phyloP scores from a whole-genome alignment of 2,329 filamentous ascomycete species.

The Fusarium poae region DNA sequence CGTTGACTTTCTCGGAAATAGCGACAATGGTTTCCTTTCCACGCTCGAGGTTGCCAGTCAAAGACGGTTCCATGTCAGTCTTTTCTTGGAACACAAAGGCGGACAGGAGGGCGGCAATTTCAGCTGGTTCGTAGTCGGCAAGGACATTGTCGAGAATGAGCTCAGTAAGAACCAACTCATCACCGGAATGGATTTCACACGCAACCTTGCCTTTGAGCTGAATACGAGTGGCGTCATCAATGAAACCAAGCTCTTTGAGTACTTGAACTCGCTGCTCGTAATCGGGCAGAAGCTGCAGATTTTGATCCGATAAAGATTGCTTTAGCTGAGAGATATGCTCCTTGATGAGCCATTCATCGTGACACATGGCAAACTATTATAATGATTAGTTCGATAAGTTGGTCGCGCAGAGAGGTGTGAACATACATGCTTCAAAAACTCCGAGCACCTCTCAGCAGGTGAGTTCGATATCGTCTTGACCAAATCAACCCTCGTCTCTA shows the following conservation, averaged over 20 bases:
- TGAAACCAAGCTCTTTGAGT: constrained; percentile 90
- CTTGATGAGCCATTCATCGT: constrained; percentile 96
- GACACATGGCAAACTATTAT: constrained; percentile 88
- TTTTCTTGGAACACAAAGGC: constrained; percentile 99
- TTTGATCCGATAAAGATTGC: constrained; percentile 93
- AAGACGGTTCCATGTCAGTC: constrained; percentile 81
- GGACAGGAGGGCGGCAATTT: constrained; percentile 94
- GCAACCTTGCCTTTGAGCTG: constrained; percentile 98
- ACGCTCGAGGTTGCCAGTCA: constrained; percentile 84
- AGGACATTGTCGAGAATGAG: constrained; percentile 97
- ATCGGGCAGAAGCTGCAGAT: constrained; percentile 93
- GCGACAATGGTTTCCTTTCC: constrained; percentile 88
- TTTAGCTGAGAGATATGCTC: constrained; percentile 91
- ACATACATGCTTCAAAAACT: constrained; percentile 90
- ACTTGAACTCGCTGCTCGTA: constrained; percentile 96
- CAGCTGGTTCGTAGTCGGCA: constrained; percentile 93
- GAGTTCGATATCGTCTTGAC: constrained; percentile 73
- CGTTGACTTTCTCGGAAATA: constrained; percentile 93
- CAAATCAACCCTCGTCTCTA: constrained; percentile 77
- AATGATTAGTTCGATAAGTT: constrained; percentile 47
- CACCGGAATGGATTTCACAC: constrained; percentile 96
- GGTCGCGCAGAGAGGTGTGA: not conserved
- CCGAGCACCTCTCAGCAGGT: constrained; percentile 76
- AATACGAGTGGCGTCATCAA: constrained; percentile 87
- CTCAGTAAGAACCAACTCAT: constrained; percentile 95